A percentile compares a stretch with the other conserved stretches of the same genome.
phyloP scores from a whole-genome alignment of 305 asterid genomes.

The Fraxinus sp. region DNA sequence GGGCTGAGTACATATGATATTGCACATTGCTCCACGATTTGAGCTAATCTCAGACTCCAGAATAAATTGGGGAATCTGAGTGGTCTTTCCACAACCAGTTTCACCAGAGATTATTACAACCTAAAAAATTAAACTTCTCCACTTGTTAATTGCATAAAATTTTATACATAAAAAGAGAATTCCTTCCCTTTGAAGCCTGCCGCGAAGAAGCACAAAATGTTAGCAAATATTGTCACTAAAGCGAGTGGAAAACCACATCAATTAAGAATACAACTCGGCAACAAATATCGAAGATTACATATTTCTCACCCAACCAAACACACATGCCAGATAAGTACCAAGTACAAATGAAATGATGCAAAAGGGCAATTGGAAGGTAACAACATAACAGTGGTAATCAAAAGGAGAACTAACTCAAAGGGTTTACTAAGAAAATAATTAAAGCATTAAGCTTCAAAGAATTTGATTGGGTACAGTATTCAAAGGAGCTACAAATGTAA shows the following conservation, averaged over 20 bases:
- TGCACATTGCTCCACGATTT: conserved; percentile 71
- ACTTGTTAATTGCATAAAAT: conserved; percentile 20
- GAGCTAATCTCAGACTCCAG: conserved; percentile 78
- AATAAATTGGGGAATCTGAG: conserved; percentile 92
- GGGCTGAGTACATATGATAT: conserved; percentile 89
- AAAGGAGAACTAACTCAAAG: neutral
- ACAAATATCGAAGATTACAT: neutral
- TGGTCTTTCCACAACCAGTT: conserved; percentile 98
- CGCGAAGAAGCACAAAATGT: neutral
- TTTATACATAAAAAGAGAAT: conserved; percentile 7
- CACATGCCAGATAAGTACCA: neutral
- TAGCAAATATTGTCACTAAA: conserved; percentile 1
- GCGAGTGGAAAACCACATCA: neutral
- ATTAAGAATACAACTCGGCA: neutral
- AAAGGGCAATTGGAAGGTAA: conserved; percentile 9
- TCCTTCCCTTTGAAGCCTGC: neutral
- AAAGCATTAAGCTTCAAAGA: neutral
- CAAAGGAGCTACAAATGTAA: neutral
- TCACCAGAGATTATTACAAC: conserved; percentile 92
- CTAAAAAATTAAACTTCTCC: conserved; percentile 36
- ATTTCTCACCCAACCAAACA: conserved; percentile 10
- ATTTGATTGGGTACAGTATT: neutral
- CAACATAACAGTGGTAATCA: neutral
- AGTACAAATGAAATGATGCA: neutral
- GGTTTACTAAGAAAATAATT: neutral